Evolutionary conservation across 768 basidiomycete species (phyloP).

Genomic region (Amylocystis lapponica): DNA sequence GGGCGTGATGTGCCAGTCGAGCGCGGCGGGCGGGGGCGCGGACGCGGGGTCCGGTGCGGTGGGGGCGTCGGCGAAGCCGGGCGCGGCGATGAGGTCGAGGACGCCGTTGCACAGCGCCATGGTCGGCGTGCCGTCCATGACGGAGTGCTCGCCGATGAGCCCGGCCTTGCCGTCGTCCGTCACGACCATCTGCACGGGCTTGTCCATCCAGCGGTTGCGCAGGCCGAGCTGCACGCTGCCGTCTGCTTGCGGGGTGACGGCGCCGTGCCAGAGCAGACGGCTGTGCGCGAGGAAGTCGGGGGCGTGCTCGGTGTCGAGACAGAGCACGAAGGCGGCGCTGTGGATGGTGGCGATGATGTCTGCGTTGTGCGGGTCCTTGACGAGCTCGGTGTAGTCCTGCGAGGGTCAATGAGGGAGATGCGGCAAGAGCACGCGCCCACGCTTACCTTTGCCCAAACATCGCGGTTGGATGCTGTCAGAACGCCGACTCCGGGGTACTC

Average conservation of each 20-base stretch:
- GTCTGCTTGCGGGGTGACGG: constrained; percentile 25
- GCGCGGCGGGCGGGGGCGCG: constrained; percentile 61
- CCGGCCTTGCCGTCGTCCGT: constrained; percentile 80
- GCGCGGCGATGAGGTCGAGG: constrained; percentile 51
- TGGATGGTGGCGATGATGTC: constrained; percentile 67
- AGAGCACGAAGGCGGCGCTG: constrained; percentile 81
- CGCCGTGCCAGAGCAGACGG: constrained; percentile 79
- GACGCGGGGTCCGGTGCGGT: constrained; percentile 12
- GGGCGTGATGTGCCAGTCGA: constrained; percentile 45
- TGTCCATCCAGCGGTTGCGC: constrained; percentile 82
- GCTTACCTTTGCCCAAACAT: constrained; percentile 87
- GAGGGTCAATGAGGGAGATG: not conserved
- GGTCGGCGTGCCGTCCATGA: constrained; percentile 88
- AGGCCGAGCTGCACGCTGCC: constrained; percentile 36
- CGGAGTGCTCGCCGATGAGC: constrained; percentile 88
- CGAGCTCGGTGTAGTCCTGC: constrained; percentile 61
- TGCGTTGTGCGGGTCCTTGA: constrained; percentile 55
- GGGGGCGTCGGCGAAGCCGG: constrained; percentile 59
- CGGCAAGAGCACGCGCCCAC: constrained; percentile 65
- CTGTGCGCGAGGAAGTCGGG: constrained; percentile 51
- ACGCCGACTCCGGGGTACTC: constrained; percentile 74
- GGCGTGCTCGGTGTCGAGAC: constrained; percentile 63
- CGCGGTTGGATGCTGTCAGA: constrained; percentile 73
- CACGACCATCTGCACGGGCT: constrained; percentile 82
- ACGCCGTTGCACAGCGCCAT: constrained; percentile 68